Base-by-base conservation (phyloP, 441 rosid genomes). In the Codiaeum variegatum region DNA sequence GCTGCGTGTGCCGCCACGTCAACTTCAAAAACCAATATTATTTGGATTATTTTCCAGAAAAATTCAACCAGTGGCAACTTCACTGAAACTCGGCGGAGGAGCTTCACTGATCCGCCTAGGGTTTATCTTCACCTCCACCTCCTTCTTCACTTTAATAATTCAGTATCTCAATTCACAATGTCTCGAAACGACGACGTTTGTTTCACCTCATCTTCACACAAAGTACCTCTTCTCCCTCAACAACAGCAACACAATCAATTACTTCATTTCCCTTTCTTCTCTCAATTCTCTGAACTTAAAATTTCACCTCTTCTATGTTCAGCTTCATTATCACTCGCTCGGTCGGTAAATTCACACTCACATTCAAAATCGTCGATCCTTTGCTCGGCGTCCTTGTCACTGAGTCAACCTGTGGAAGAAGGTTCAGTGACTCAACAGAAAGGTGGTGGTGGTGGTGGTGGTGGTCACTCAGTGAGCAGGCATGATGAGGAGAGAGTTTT, bases 401-500 rank as follows among this genome's bases (percentile, higher is more conserved):
- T 82, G 66, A 73, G 49, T 64, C 83, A 73, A 60, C 54, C 81
- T 3, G 34, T 81, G 0, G 85, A 80, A 23, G 81, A 69, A 58
- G 47, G 36, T n/a, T 26, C 77, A 11, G 78, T 73, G 73, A 46
- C 67, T 6, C 86, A 75, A 68, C 82, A 49, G 76, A 83, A 85
- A 73, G 90, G 83, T 18, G 86, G 75, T n/a, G 28, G 60, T 6
- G 56, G 63, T n/a, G n/a, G n/a, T 19, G 49, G 69, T 38, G 67
- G 66, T 26, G 69, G 54, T 34, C 62, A 78, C 32, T 74, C 85
- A 0, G 73, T 63, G 52, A 78, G 85, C 68, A 76, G 91, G 28
- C 71, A 78, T 23, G 85, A 88, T 21, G 98, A 94, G 84, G 98
- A 91, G 87, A 86, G 96, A 73, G 94, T 92, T 51, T 58, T 91